These are phyloP conservation scores for Plasmodium billcollinsi DNA, from an alignment of 169 alveolate genomes.

Conservation along the genomic window DNA sequence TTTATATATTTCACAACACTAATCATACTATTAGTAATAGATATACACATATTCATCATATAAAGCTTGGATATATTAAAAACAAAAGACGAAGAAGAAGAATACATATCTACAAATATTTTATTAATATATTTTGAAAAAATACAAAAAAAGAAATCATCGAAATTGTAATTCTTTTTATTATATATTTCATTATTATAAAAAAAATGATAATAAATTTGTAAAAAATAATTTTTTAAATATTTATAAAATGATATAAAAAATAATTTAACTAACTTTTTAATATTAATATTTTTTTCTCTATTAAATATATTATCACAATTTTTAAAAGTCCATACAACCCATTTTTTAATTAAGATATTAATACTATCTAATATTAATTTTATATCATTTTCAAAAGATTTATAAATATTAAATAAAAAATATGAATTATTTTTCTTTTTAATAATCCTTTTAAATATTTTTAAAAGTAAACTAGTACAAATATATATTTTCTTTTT, in stretches of 20 bases:
- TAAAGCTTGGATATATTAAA: constrained; percentile 22
- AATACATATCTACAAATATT: constrained; percentile 33
- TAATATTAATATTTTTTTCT: constrained; percentile 45
- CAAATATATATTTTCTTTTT: constrained; percentile 29
- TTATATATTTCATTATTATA: constrained; percentile 13
- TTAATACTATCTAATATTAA: constrained; percentile 37
- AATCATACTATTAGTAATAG: constrained; percentile 41
- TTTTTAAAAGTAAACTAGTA: constrained; percentile 34
- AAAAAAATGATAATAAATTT: constrained; percentile 8
- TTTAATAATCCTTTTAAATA: constrained; percentile 49
- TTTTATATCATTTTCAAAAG: constrained; percentile 24
- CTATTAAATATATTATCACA: constrained; percentile 28
- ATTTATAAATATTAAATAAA: constrained; percentile 19
- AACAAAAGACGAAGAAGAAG: constrained; percentile 12
- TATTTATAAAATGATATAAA: constrained; percentile 63
- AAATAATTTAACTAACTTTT: constrained; percentile 47
- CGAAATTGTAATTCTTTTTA: constrained; percentile 4
- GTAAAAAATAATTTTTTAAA: constrained; percentile 49
- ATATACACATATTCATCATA: constrained; percentile 21
- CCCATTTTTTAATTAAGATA: constrained; percentile 45
- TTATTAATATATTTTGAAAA: constrained; percentile 56
- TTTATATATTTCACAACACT: constrained; percentile 1
- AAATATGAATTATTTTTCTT: constrained; percentile 9
- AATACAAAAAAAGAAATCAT: constrained; percentile 31
- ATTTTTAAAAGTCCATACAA: constrained; percentile 38